Evolutionary conservation across 2,329 filamentous ascomycete genomes (phyloP).

Genomic region (Colletotrichum sojae): DNA sequence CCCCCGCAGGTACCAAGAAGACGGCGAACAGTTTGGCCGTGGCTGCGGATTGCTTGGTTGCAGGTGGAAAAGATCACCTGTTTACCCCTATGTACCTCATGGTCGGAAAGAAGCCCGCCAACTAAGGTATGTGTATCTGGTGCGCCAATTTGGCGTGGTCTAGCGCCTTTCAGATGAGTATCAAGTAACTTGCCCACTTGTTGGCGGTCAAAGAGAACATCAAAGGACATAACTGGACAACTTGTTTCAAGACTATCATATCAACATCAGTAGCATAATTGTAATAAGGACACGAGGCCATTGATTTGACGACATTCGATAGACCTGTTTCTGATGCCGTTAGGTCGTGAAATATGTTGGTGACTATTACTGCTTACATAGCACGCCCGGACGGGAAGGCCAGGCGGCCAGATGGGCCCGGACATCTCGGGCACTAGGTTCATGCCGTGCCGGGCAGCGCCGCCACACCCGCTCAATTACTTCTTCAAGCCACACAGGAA

Average conservation of each 20-base stretch:
- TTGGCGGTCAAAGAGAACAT: background rate
- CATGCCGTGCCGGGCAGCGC: too few species aligned
- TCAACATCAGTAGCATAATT: slow-evolving; percentile 35
- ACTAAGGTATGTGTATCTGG: slow-evolving; percentile 3
- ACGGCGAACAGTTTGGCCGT: slow-evolving; percentile 90
- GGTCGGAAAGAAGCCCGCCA: slow-evolving; percentile 85
- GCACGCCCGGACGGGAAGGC: too few species aligned
- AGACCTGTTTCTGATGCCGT: background rate
- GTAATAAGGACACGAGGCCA: slow-evolving; percentile 27
- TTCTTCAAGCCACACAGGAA: too few species aligned
- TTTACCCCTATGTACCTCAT: slow-evolving; percentile 99
- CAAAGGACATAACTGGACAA: slow-evolving; percentile 10
- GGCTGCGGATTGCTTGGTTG: slow-evolving; percentile 88
- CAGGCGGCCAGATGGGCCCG: too few species aligned
- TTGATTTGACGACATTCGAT: slow-evolving; percentile 5
- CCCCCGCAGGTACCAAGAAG: slow-evolving; percentile 90
- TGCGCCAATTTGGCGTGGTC: too few species aligned
- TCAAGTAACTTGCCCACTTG: background rate
- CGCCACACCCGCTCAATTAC: too few species aligned
- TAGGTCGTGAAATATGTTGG: too few species aligned
- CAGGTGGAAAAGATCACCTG: slow-evolving; percentile 88
- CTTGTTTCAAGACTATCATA: slow-evolving; percentile 24
- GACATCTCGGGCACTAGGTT: too few species aligned
- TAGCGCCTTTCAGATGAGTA: background rate
- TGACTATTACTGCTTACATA: too few species aligned